Evolutionary conservation across 257 asterid genomes (phyloP), one percentile per base, ranked within the genome.

Genomic region (Petunia secreta): DNA sequence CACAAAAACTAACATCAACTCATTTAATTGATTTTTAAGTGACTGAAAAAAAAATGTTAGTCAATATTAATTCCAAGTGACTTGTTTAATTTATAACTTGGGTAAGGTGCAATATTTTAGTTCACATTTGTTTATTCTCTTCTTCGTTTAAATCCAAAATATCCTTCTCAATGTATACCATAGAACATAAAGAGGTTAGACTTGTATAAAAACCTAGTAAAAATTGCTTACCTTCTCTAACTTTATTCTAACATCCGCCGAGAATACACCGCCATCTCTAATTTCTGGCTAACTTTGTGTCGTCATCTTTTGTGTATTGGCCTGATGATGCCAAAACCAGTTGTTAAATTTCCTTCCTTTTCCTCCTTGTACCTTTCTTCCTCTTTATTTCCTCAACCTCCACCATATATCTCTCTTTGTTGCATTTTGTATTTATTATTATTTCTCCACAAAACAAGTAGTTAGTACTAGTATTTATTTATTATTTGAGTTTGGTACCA

Each of bases 281-380:
- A 38, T 75, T 39, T 84, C 85, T 85, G 88, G 81, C 57, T 67
- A 88, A 80, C 80, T 69, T 69, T 8, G 4, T 69, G 41, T 76
- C 92, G 87, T 93, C 97, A 90, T 80, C 87, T 81, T 81, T 82
- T 82, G 83, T 63, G 10, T 41, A n/a, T 41, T 76, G 41, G 93
- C 95, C 97, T 88, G 80, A 89, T 88, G 84, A 46, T 53, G 91
- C 91, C 97, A 90, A 89, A 84, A 75, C 10, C 78, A 59, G 46
- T 71, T 57, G 48, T 86, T 81, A 81, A 50, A 83, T 69, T 84
- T 54, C 65, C 84, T 64, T 66, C 69, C 40, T 44, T 11, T 66
- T 83, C 78, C 40, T 25, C 25, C 25, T 25, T 77, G 75, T 77
- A 66, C 85, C 58, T 54, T 75, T 81, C 80, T 69, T 79, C 79